Conservation (phyloP, 371 early-diverging fungal species). For the Mucor plumbeus region DNA sequence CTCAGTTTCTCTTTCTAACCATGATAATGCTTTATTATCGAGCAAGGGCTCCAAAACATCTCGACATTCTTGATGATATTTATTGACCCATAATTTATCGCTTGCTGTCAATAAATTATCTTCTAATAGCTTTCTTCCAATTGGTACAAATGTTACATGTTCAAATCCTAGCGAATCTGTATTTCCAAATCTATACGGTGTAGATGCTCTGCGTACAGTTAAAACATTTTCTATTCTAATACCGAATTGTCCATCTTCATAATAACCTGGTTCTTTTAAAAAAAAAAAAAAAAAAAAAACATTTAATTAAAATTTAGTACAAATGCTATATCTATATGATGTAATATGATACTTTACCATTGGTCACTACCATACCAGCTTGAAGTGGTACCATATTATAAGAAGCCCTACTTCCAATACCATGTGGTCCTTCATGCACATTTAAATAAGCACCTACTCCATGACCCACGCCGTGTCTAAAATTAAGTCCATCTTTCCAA, state of each 20-base stretch:
- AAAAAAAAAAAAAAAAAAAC: too few species aligned
- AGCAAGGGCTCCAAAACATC: conserved; percentile 78
- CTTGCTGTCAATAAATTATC: conserved; percentile 58
- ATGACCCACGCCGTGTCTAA: conserved; percentile 98
- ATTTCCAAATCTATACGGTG: conserved; percentile 78
- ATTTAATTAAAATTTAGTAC: neutral
- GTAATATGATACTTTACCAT: conserved; percentile 49
- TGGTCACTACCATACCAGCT: conserved; percentile 89
- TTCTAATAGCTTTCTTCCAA: conserved; percentile 78
- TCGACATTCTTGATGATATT: conserved; percentile 80
- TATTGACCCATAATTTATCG: conserved; percentile 85
- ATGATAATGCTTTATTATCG: conserved; percentile 65
- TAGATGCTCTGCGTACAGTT: conserved; percentile 65
- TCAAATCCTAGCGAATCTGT: conserved; percentile 85
- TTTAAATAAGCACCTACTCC: conserved; percentile 99
- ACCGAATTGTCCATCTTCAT: conserved; percentile 96
- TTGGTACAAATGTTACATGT: conserved; percentile 87
- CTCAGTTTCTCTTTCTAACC: conserved; percentile 77
- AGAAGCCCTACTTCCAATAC: conserved; percentile 78
- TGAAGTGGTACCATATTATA: conserved; percentile 73
- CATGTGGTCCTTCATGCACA: conserved; percentile 99
- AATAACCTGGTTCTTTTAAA: conserved; percentile 99
- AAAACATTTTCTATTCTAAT: conserved; percentile 97
- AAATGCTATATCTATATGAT: neutral
- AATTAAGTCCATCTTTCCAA: conserved; percentile 95